Percentiles rank a stretch among this genome's conserved stretches.
Evolutionary conservation across 1,284 basidiomycete species (phyloP).

Genomic region (Trichosporon sp.): DNA sequence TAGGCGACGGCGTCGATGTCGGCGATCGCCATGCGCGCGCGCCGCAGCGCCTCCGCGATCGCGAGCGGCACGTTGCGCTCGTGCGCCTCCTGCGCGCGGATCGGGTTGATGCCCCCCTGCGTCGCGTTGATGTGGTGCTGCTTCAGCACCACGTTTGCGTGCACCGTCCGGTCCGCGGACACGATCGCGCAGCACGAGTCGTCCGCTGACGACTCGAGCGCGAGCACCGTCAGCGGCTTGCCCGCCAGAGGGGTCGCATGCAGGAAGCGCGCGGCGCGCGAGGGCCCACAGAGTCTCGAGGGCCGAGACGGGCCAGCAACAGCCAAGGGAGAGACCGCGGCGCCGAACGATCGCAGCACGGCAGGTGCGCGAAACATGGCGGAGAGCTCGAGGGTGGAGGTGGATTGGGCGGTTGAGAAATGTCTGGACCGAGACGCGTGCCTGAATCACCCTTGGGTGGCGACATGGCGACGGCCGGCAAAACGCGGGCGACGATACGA

Average conservation of each 20-base stretch:
- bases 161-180: slow-evolving; percentile 61
- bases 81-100: slow-evolving; percentile 65
- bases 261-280: neutral
- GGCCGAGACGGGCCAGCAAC: neutral
- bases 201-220: slow-evolving; percentile 74
- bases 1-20: slow-evolving; percentile 83
- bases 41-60: slow-evolving; percentile 61
- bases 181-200: slow-evolving; percentile 84
- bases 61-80: slow-evolving; percentile 69
- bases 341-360: neutral
- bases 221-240: slow-evolving; percentile 60
- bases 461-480: neutral
- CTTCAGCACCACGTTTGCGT: slow-evolving; percentile 75
- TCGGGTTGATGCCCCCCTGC: slow-evolving; percentile 79
- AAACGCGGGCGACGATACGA: neutral
- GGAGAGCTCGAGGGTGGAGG: neutral
- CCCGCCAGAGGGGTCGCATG: neutral
- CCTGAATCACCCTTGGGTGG: neutral
- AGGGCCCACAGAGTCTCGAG: no score
- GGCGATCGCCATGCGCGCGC: slow-evolving; percentile 58
- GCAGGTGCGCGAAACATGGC: neutral
- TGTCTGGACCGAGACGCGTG: neutral
- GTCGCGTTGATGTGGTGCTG: slow-evolving; percentile 57
- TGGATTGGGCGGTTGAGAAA: neutral
- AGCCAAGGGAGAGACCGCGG: no score